These are phyloP conservation scores for Cercospora brassicicola DNA, from an alignment of 2,329 filamentous ascomycete genomes.

Conservation along the genomic window DNA sequence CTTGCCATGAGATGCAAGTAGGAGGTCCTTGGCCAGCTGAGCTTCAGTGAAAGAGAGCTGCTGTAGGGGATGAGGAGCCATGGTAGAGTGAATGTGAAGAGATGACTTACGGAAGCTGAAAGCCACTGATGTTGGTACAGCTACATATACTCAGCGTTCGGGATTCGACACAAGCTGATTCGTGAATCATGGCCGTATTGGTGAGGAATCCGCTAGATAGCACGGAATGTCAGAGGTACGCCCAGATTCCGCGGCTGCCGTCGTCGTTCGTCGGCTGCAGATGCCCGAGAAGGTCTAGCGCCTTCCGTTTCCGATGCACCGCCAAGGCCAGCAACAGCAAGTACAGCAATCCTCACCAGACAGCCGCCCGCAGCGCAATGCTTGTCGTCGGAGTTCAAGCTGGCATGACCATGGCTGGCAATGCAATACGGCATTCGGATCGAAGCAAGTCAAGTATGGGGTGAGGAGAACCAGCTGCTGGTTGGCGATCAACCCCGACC, in stretches of 20 bases:
- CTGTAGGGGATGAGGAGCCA: slow-evolving; percentile 26
- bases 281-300: background rate
- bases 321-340: background rate
- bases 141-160: background rate
- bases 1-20: slow-evolving; percentile 27
- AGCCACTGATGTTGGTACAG: background rate
- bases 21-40: slow-evolving; percentile 27
- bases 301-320: background rate
- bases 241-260: background rate
- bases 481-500: background rate
- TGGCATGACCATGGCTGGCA: background rate
- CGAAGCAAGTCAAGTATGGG: background rate
- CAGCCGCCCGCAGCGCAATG: background rate
- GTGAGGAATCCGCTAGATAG: background rate
- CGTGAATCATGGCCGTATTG: background rate
- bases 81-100: background rate
- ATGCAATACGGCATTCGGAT: background rate
- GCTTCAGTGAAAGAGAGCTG: slow-evolving; percentile 30
- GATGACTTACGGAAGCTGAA: background rate
- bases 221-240: slow-evolving; percentile 1
- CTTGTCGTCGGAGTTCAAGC: background rate
- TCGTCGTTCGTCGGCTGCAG: background rate
- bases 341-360: background rate
- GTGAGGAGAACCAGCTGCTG: background rate
- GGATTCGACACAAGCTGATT: background rate